A percentile compares a stretch with the other conserved stretches of the same genome.
Conservation (phyloP, 2,329 filamentous ascomycete species). For the Fusarium sororula region DNA sequence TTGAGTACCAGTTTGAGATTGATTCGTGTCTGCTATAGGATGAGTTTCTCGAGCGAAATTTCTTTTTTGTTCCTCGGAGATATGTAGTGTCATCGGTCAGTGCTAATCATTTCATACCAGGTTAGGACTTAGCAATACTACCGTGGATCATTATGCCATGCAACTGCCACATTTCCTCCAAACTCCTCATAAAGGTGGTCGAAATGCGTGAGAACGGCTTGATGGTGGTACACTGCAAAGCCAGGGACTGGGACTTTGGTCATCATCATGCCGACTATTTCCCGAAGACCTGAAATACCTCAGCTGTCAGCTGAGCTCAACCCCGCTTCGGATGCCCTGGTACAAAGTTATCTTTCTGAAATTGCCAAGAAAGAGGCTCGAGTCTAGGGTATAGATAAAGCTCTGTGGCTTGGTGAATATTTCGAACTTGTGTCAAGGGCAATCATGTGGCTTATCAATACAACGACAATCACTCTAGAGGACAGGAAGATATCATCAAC, state of each 20-base stretch:
- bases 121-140: not conserved
- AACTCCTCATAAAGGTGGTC: fast-evolving
- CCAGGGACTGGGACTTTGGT: fast-evolving
- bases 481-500: not conserved
- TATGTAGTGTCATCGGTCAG: fast-evolving
- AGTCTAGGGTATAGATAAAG: not conserved
- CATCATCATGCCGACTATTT: not conserved
- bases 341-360: not conserved
- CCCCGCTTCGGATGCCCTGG: not conserved
- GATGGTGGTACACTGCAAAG: no score
- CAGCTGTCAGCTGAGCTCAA: not conserved
- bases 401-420: not conserved
- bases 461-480: not conserved
- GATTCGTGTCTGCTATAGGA: no score
- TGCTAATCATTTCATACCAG: no score
- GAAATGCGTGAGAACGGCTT: fast-evolving
- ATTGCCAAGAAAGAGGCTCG: not conserved
- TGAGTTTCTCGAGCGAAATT: fast-evolving
- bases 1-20: no score
- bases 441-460: slow-evolving; percentile 1
- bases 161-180: fast-evolving
- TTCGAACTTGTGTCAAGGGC: not conserved
- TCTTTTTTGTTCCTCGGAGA: not conserved
- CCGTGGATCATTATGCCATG: not conserved
- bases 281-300: not conserved